Evolutionary conservation across 2,329 filamentous ascomycete species (phyloP).

Genomic region (Exophiala oligosperma): DNA sequence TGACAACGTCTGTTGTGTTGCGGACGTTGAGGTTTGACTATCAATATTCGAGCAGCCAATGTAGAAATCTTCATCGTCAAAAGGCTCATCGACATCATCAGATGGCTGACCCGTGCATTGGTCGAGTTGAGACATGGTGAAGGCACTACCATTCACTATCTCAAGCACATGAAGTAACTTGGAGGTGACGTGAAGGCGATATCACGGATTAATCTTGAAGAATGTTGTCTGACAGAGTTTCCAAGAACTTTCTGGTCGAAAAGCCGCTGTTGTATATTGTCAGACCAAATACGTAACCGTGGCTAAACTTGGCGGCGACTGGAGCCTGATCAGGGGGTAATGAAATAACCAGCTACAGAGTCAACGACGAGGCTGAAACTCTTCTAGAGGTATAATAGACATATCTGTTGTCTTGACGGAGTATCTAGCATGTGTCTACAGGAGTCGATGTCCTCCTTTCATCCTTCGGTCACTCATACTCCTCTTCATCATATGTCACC

Average conservation of each 20-base stretch:
- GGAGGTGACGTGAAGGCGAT: not conserved
- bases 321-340: not conserved
- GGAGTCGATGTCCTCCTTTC: too few species aligned
- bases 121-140: too few species aligned
- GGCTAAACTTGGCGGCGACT: not conserved
- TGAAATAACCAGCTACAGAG: not conserved
- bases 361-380: too few species aligned
- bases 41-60: conserved; percentile 18
- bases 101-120: not conserved
- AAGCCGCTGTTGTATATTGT: not conserved
- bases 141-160: too few species aligned
- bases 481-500: too few species aligned
- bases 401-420: too few species aligned
- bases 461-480: too few species aligned
- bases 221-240: not conserved
- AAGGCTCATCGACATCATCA: conserved; percentile 5
- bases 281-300: not conserved
- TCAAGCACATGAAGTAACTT: too few species aligned
- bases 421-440: too few species aligned
- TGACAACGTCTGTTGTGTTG: not conserved
- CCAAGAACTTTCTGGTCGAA: not conserved
- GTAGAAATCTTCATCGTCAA: conserved; percentile 14
- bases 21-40: not conserved
- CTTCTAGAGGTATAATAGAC: too few species aligned
- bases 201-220: not conserved